Evolutionary conservation across 1,284 basidiomycete species (phyloP).

Genomic region (Puccinia hordei): DNA sequence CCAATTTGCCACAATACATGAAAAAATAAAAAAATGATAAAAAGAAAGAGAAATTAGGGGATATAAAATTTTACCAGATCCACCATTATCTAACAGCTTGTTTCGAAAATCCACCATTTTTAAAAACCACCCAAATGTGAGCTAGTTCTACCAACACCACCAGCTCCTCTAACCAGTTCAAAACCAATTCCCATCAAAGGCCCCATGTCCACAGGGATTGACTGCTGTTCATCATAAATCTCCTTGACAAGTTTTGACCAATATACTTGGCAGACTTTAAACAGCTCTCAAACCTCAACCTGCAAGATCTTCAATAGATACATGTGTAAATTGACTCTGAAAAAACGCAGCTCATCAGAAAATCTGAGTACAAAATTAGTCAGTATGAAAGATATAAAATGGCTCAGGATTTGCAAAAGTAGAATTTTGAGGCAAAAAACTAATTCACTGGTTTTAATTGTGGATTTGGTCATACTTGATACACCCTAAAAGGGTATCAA

Average conservation of each 20-base stretch:
- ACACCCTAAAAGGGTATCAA: too few species aligned
- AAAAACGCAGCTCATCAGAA: not conserved
- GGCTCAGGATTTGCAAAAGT: too few species aligned
- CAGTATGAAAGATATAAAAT: not conserved
- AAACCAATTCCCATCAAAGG: conserved; percentile 89
- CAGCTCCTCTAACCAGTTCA: conserved; percentile 62
- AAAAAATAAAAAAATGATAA: too few species aligned
- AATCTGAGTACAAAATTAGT: not conserved
- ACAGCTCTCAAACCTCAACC: conserved; percentile 97
- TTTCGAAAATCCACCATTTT: too few species aligned
- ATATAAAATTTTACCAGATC: too few species aligned
- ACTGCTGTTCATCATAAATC: conserved; percentile 96
- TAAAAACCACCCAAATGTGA: conserved; percentile 59
- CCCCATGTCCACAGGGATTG: conserved; percentile 86
- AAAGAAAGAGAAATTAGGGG: too few species aligned
- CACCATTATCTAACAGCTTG: too few species aligned
- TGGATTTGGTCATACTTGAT: too few species aligned
- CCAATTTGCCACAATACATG: too few species aligned
- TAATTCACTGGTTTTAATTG: too few species aligned
- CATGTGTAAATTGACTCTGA: conserved; percentile 79
- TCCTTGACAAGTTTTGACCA: conserved; percentile 98
- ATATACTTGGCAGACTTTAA: conserved; percentile 99
- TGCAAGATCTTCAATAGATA: conserved; percentile 99
- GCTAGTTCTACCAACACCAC: conserved; percentile 56
- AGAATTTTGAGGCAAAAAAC: too few species aligned